These are phyloP conservation scores for Nannochloris sp. DNA, from an alignment of 139 green algal genomes.

Conservation along the genomic window DNA sequence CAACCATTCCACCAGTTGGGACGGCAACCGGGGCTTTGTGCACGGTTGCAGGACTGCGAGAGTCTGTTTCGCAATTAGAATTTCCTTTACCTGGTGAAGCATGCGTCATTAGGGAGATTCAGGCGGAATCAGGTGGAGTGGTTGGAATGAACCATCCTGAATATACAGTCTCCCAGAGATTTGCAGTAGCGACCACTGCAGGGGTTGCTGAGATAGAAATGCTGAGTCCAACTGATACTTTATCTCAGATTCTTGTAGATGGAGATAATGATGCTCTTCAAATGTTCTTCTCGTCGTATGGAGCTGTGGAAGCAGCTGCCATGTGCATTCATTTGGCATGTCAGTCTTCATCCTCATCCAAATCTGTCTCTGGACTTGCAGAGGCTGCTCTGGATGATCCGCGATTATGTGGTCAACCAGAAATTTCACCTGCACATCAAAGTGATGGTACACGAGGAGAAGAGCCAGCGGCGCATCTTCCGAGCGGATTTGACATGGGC, in stretches of 20 bases:
- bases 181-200: constrained; percentile 70
- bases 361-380: constrained; percentile 24
- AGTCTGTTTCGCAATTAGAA: constrained; percentile 61
- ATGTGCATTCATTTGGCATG: constrained; percentile 85
- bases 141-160: neutral
- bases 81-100: constrained; percentile 46
- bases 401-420: constrained; percentile 59
- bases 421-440: constrained; percentile 8
- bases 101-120: constrained; percentile 14
- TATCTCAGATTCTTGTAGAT: constrained; percentile 56
- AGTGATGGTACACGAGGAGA: constrained; percentile 1
- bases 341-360: constrained; percentile 1
- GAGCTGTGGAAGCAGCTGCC: constrained; percentile 61
- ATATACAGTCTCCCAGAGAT: constrained; percentile 23
- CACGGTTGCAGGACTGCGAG: constrained; percentile 43
- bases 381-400: constrained; percentile 60
- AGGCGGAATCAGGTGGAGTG: neutral
- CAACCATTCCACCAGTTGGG: constrained; percentile 41
- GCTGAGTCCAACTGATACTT: constrained; percentile 57
- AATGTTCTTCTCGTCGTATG: constrained; percentile 74
- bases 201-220: constrained; percentile 70
- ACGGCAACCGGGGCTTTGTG: constrained; percentile 34
- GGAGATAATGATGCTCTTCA: constrained; percentile 42
- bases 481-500: constrained; percentile 60
- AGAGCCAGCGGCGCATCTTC: neutral